Evolutionary conservation across 805 yeast species (phyloP).

Genomic region (Starmerella powellii): DNA sequence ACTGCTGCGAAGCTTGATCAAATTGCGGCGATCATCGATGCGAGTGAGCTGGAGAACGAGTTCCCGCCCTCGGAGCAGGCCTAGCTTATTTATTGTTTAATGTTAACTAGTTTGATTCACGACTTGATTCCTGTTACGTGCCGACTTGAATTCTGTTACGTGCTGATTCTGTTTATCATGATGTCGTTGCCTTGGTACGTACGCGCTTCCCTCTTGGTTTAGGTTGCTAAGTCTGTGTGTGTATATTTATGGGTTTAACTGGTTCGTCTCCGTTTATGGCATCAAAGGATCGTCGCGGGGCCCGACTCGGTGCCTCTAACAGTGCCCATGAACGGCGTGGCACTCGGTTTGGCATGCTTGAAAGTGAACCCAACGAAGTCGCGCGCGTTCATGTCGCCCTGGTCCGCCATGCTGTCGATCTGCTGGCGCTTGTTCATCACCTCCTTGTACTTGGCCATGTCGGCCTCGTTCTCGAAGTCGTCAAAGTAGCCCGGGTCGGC

Average conservation of each 20-base stretch:
- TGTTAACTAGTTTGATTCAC: no score
- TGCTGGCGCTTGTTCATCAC: constrained; percentile 86
- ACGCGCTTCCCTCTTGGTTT: background rate
- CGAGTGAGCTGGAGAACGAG: constrained; percentile 13
- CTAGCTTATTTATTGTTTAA: no score
- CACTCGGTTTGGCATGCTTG: constrained; percentile 49
- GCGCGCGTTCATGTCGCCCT: constrained; percentile 44
- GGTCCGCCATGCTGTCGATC: constrained; percentile 66
- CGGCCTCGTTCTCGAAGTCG: constrained; percentile 90
- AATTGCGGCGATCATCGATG: constrained; percentile 37
- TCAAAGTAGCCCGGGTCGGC: constrained; percentile 98
- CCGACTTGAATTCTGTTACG: no score
- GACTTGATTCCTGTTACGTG: no score
- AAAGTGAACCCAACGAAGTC: constrained; percentile 93
- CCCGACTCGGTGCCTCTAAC: constrained; percentile 15
- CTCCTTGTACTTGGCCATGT: constrained; percentile 95
- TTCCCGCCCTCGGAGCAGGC: background rate
- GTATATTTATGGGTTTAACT: background rate
- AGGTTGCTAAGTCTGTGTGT: no score
- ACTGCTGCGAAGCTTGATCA: constrained; percentile 39
- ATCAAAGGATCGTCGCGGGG: constrained; percentile 17
- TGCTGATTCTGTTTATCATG: background rate
- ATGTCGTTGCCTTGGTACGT: no score
- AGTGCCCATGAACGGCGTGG: constrained; percentile 13
- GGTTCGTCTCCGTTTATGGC: background rate